A percentile compares a stretch with the other conserved stretches of the same genome.
phyloP scores from a whole-genome alignment of 2,329 filamentous ascomycete species.

The Trichothecium roseum region DNA sequence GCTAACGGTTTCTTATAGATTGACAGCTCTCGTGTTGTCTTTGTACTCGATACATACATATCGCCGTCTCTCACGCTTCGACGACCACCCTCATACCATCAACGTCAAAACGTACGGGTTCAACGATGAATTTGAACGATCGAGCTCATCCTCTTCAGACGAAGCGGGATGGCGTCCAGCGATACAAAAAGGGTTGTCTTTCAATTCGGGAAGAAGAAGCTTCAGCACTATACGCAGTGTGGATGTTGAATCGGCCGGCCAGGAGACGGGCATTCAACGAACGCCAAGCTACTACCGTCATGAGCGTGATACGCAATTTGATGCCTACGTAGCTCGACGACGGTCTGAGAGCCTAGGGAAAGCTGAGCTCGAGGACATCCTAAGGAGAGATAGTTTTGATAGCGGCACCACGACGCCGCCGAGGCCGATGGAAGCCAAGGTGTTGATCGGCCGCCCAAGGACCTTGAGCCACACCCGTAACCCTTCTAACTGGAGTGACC shows the following conservation, averaged over 20 bases:
- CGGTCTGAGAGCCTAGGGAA: constrained; percentile 17
- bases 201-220: constrained; percentile 15
- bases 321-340: constrained; percentile 29
- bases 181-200: too few species aligned
- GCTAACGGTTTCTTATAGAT: constrained; percentile 18
- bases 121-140: constrained; percentile 19
- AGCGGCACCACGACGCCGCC: neutral
- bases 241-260: constrained; percentile 1
- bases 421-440: neutral
- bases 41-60: constrained; percentile 37
- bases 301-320: constrained; percentile 35
- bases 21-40: constrained; percentile 30
- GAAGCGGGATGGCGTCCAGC: too few species aligned
- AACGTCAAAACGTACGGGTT: constrained; percentile 40
- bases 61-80: constrained; percentile 35
- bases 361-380: constrained; percentile 17
- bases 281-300: constrained; percentile 27
- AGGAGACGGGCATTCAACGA: constrained; percentile 8
- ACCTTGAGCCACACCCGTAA: too few species aligned
- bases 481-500: constrained; percentile 15
- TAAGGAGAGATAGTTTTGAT: too few species aligned
- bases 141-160: constrained; percentile 11
- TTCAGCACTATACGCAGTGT: constrained; percentile 11
- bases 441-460: neutral
- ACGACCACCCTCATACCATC: constrained; percentile 38